These are phyloP conservation scores for Aspergillus fumigatiaffinis DNA, from an alignment of 2,329 filamentous ascomycete species.

Conservation along the genomic window DNA sequence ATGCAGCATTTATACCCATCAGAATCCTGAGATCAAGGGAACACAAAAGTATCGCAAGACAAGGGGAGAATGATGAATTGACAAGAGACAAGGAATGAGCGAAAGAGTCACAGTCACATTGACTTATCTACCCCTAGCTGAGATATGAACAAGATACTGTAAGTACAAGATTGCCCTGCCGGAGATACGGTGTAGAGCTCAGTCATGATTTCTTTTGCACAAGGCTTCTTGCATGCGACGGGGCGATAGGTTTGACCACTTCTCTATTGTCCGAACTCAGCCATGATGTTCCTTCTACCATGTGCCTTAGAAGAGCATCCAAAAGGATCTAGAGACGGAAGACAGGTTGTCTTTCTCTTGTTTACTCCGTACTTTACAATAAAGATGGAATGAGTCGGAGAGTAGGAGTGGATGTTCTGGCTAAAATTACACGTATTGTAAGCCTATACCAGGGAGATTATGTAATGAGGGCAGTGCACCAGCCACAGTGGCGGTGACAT, in stretches of 20 bases:
- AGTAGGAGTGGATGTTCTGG: neutral
- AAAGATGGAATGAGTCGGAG: neutral
- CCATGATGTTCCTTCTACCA: neutral
- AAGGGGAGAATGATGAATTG: neutral
- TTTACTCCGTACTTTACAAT: neutral
- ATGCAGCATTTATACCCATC: neutral
- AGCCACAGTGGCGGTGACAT: conserved; percentile 33
- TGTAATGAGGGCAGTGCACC: neutral
- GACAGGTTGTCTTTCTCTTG: neutral
- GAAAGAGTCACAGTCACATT: neutral
- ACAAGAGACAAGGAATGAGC: neutral
- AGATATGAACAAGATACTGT: neutral
- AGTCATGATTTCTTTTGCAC: neutral
- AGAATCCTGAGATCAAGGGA: neutral
- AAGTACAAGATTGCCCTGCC: neutral
- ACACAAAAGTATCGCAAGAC: neutral
- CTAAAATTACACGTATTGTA: neutral
- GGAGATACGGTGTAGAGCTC: neutral
- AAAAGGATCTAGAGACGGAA: neutral
- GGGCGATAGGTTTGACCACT: neutral
- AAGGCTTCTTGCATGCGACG: neutral
- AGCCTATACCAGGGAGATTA: neutral
- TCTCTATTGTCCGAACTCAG: neutral
- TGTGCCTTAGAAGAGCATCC: neutral
- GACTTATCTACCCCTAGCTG: neutral